Evolutionary conservation across 306 rosid species (phyloP), one percentile per base, ranked within the genome.

Genomic region (Lagenaria siceraria): DNA sequence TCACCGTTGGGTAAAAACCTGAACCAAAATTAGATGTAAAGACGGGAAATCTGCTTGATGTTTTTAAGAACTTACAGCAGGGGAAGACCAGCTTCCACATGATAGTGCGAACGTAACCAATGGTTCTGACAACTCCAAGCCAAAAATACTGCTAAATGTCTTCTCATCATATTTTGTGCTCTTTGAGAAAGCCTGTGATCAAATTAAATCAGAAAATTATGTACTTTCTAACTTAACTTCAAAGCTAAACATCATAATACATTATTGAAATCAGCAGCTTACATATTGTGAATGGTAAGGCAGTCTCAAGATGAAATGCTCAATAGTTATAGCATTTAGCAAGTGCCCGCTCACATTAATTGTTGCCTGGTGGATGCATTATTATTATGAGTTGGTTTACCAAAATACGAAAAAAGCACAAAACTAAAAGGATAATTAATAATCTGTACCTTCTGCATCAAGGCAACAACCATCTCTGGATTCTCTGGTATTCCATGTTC

Each of bases 71-170:
- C 97, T 89, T 92, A 95, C 99, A 75, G 92, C 92, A 48, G 99
- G 99, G 80, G 99, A 95, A 74, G 99, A 95, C 97, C 97, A 92
- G 79, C 97, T 95, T 81, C 99, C 99, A 86, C 93, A 85, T 75
- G 97, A 95, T 48, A 95, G 92, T 46, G 99, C 99, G 80, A 89
- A 95, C 70, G 99, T 95, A 33, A 95, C 97, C 66, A 95, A 81
- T 6, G 99, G 97, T 81, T 95, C 99, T n/a, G 99, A 89, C 70
- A 95, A 69, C 86, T 95, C 99, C 84, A 95, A 74, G 43, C 91
- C 92, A 60, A 82, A 90, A 59, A 80, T 81, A 83, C 92, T 90
- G 86, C 93, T 92, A 56, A 87, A 86, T 33, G 87, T 82, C 88
- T 88, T 89, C 87, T 88, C 90, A 59, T 87, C 91, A 79, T 78